phyloP scores from a whole-genome alignment of 2,329 filamentous ascomycete genomes.

The Raffaelea deltoideospora region DNA sequence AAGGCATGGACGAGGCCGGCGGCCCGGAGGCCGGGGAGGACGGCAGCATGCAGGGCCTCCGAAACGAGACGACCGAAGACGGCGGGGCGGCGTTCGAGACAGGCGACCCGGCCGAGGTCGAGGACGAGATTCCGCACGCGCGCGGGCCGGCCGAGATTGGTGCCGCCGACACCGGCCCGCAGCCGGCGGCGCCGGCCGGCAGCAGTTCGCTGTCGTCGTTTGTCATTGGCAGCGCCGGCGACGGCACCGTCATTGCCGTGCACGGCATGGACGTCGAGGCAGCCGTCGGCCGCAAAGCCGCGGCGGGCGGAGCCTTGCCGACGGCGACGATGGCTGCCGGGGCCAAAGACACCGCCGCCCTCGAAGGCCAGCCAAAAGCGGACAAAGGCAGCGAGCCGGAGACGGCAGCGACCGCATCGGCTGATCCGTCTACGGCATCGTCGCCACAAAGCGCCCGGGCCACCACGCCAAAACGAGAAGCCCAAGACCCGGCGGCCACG shows the following conservation, averaged over 20 bases:
- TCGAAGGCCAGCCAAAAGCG: conserved; percentile 15
- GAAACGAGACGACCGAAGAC: conserved; percentile 1
- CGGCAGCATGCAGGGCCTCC: neutral
- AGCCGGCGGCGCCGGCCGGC: conserved; percentile 24
- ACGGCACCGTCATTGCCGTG: conserved; percentile 25
- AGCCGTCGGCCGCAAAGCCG: conserved; percentile 38
- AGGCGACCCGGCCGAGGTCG: conserved; percentile 14
- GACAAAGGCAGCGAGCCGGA: conserved; percentile 10
- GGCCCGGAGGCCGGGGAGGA: conserved; percentile 5
- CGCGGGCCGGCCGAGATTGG: conserved; percentile 76
- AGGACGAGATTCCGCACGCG: conserved; percentile 59
- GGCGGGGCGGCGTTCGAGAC: conserved; percentile 8
- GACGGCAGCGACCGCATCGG: neutral
- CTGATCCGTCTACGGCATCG: neutral
- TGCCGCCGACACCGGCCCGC: conserved; percentile 72
- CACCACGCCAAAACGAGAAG: conserved; percentile 36
- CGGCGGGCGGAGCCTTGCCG: conserved; percentile 9
- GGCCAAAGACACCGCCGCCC: conserved; percentile 8
- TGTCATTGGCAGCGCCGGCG: neutral
- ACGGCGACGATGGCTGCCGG: conserved; percentile 8
- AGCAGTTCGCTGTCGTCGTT: conserved; percentile 21
- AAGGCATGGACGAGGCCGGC: conserved; percentile 11
- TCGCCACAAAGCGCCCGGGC: neutral
- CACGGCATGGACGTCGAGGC: conserved; percentile 45
- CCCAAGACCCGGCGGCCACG: too few relatives aligned